Evolutionary conservation across 176 grass and related monocot species (phyloP), one percentile per base, ranked within the genome.

Genomic region (Carex parvula): DNA sequence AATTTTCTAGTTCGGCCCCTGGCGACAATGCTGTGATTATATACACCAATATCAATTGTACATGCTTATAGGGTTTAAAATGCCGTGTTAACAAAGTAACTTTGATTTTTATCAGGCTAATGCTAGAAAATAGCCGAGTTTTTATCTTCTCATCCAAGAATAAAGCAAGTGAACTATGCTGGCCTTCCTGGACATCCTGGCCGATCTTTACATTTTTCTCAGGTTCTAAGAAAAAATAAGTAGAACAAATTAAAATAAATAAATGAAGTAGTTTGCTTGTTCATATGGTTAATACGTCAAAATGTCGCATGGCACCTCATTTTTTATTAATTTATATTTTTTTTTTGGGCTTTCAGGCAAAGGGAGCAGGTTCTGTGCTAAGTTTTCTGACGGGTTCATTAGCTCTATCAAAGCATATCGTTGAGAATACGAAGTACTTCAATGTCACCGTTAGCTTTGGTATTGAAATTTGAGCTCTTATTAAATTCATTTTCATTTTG

Each of bases 91-190:
- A 78, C 73, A 33, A 17, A 17, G 9, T 17, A 22, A 76, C 13
- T 56, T 86, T 54, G 58, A 14, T 86, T 81, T 16, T 85, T 86
- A 33, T 81, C 37, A 98, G 96, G 96, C 80, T 71, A 98, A 98
- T 92, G 93, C 96, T 15, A 98, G 81, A 98, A 98, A 86, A 89
- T 98, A 87, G 96, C 96, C 82, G 96, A 98, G 80, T 98, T 95
- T 64, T 67, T 98, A 81, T 92, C 88, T 60, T 90, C 96, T 87
- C 96, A 95, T 83, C 91, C 91, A 81, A 93, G 65, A 84, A 88
- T 95, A 72, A 92, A 90, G 84, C 77, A 89, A 95, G 96, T 98
- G 14, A 93, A 92, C 65, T 98, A 98, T 58, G 96, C 89, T 1
- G 96, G 93, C 42, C 93, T 98, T 85, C 91, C 96, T 87, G 83